A percentile compares a stretch with the other conserved stretches of the same genome.
Evolutionary conservation across 2,329 filamentous ascomycete genomes (phyloP).

Genomic region (Apiospora pterosperma): DNA sequence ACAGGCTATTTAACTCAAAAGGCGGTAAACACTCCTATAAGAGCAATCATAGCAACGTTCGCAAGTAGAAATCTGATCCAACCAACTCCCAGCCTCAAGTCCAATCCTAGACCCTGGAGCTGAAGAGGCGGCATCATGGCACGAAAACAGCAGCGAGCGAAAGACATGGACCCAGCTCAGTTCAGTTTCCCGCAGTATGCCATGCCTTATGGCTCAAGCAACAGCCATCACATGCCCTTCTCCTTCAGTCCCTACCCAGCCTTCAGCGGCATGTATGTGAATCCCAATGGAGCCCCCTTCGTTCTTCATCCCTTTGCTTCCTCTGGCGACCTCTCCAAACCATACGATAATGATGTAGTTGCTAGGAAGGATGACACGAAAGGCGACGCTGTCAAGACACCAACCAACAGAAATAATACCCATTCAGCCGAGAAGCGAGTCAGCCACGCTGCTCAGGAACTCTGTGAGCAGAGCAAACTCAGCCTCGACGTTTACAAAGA

Average conservation of each 20-base stretch:
- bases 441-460: not conserved
- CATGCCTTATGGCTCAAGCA: not conserved
- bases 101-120: not conserved
- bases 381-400: not conserved
- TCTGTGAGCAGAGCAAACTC: conserved; percentile 18
- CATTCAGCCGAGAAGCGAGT: not conserved
- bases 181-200: not conserved
- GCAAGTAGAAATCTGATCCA: not conserved
- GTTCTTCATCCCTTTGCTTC: conserved; percentile 15
- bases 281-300: conserved; percentile 6
- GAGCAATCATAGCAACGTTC: not conserved
- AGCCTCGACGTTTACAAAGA: conserved; percentile 17
- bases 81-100: not conserved
- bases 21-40: too few relatives aligned
- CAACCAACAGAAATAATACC: not conserved
- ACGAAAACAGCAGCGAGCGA: not conserved
- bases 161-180: not conserved
- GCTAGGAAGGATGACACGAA: not conserved
- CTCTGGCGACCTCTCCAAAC: not conserved
- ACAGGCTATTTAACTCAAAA: not conserved
- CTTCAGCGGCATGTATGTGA: not conserved
- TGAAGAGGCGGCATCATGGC: not conserved
- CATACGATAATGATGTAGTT: not conserved
- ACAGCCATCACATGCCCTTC: not conserved
- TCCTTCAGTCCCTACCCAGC: not conserved